A percentile compares a stretch with the other conserved stretches of the same genome.
Evolutionary conservation across 495 filamentous ascomycete genomes (phyloP).

Genomic region (Penicillium fimorum): DNA sequence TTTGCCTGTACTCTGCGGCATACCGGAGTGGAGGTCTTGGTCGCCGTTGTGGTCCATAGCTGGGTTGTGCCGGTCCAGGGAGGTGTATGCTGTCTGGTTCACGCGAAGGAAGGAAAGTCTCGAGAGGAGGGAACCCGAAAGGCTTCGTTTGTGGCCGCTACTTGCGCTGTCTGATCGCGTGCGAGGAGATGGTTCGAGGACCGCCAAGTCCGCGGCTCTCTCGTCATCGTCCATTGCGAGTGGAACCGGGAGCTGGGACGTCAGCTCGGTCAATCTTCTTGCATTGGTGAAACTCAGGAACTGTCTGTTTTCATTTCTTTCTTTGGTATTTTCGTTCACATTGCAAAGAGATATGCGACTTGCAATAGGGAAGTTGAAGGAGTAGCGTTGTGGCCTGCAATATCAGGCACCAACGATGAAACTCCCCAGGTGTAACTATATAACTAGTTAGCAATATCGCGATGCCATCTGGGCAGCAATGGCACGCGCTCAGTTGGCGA

Average conservation of each 20-base stretch:
- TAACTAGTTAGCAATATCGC: neutral
- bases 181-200: conserved; percentile 30
- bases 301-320: neutral
- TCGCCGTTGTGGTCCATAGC: conserved; percentile 42
- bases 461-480: neutral
- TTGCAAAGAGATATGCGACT: conserved; percentile 1
- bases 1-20: conserved; percentile 19
- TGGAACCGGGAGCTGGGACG: conserved; percentile 15
- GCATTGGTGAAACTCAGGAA: conserved; percentile 10
- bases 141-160: conserved; percentile 59
- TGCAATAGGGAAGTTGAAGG: conserved; percentile 6
- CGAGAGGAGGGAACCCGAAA: conserved; percentile 60
- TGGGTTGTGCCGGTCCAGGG: conserved; percentile 38
- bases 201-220: conserved; percentile 18
- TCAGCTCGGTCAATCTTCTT: conserved; percentile 26
- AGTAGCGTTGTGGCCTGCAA: conserved; percentile 9
- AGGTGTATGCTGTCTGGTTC: conserved; percentile 35
- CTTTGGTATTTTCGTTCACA: neutral
- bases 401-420: neutral
- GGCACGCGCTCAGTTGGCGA: neutral
- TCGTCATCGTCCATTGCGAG: conserved; percentile 36
- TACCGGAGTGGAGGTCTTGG: conserved; percentile 33
- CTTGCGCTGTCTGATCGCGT: conserved; percentile 40
- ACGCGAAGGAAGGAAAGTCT: conserved; percentile 57
- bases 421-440: too few relatives aligned